phyloP scores from a whole-genome alignment of 225 moss, liverwort and hornwort species.

The Takakia lepidozioides region DNA sequence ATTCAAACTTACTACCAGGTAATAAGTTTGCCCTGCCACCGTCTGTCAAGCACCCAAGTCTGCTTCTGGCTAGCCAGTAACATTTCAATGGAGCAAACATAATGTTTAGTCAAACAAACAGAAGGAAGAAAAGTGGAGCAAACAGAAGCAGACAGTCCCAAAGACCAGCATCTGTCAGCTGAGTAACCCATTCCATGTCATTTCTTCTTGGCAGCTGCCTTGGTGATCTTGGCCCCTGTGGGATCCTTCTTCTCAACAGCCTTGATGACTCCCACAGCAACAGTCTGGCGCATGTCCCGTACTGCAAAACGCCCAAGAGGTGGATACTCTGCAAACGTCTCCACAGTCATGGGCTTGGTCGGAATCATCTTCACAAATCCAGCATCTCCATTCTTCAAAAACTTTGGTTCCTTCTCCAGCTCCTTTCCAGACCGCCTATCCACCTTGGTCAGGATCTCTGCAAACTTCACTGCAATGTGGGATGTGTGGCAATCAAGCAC shows the following conservation, averaged over 20 bases:
- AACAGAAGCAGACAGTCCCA: neutral
- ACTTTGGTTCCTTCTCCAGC: conserved; percentile 64
- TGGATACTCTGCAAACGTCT: conserved; percentile 56
- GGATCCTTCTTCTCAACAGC: conserved; percentile 44
- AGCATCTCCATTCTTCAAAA: conserved; percentile 62
- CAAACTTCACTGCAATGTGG: conserved; percentile 51
- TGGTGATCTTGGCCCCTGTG: conserved; percentile 33
- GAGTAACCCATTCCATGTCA: conserved; percentile 6
- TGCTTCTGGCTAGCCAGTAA: conserved; percentile 17
- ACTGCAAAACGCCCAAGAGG: conserved; percentile 59
- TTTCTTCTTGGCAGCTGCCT: conserved; percentile 47
- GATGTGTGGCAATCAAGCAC: conserved; percentile 59
- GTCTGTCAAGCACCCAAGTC: conserved; percentile 19
- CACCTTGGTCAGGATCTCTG: conserved; percentile 46
- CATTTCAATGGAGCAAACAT: conserved; percentile 4
- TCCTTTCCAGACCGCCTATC: conserved; percentile 53
- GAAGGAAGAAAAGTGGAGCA: neutral
- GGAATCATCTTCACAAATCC: conserved; percentile 69
- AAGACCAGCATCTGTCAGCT: neutral
- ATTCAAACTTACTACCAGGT: conserved; percentile 1
- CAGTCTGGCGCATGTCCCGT: conserved; percentile 45
- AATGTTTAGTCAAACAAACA: no score
- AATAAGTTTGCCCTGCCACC: conserved; percentile 17
- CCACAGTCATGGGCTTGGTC: conserved; percentile 61
- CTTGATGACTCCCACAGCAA: conserved; percentile 43